Conservation (phyloP, 768 basidiomycete species). For the Termitomyces sp. region DNA sequence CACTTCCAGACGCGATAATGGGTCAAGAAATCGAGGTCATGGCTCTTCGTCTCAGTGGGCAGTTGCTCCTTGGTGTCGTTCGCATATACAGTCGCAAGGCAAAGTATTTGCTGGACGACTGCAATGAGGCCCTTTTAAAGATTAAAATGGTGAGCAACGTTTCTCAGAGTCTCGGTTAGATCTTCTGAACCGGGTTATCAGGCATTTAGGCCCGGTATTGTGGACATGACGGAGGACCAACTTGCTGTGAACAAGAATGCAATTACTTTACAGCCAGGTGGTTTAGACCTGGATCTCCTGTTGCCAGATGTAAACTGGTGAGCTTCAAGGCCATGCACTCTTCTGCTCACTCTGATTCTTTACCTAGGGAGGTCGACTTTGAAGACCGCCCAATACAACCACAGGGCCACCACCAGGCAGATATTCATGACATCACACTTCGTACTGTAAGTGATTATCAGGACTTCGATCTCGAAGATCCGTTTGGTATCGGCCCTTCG, state of each 20-base stretch:
- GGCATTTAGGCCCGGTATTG: conserved; percentile 93
- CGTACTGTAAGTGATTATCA: conserved; percentile 68
- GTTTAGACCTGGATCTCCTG: conserved; percentile 74
- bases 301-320: conserved; percentile 81
- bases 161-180: background rate
- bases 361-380: conserved; percentile 70
- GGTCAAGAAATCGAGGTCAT: conserved; percentile 89
- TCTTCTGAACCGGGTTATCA: conserved; percentile 21
- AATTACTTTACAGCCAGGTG: conserved; percentile 78
- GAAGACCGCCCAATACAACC: conserved; percentile 60
- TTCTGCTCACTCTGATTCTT: conserved; percentile 6
- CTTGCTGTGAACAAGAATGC: conserved; percentile 80
- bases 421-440: conserved; percentile 85
- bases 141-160: conserved; percentile 75
- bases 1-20: conserved; percentile 75
- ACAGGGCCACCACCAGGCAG: conserved; percentile 77
- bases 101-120: conserved; percentile 96
- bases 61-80: conserved; percentile 92
- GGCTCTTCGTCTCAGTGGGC: conserved; percentile 95
- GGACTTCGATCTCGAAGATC: conserved; percentile 60
- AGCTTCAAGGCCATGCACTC: conserved; percentile 10
- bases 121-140: conserved; percentile 91
- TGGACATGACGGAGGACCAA: conserved; percentile 96
- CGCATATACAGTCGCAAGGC: conserved; percentile 97
- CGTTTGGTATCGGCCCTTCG: conserved; percentile 74